Conservation (phyloP, 2,329 filamentous ascomycete genomes). For the Pestalotiopsis sp. region DNA sequence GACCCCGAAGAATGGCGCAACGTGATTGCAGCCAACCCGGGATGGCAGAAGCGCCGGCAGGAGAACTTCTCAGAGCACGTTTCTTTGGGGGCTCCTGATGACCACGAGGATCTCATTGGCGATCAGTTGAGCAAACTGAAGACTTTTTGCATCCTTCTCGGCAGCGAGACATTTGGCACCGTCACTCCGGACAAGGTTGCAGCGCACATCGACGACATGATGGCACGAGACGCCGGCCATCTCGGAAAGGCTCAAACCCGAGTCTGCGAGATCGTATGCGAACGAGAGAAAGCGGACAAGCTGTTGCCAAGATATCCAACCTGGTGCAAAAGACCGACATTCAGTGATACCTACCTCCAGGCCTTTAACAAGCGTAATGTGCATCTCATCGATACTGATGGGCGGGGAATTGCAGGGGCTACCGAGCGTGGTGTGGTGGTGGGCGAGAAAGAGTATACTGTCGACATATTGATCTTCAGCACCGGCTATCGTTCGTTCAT, state of each 20-base stretch:
- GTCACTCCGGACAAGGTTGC: too few species aligned
- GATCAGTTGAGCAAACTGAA: too few species aligned
- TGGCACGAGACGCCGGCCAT: too few species aligned
- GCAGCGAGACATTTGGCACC: too few species aligned
- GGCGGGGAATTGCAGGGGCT: slow-evolving; percentile 49
- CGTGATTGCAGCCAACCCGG: neutral
- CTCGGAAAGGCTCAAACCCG: slow-evolving; percentile 17
- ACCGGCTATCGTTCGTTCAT: slow-evolving; percentile 39
- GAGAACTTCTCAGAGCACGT: slow-evolving; percentile 20
- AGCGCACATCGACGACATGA: too few species aligned
- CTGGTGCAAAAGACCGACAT: slow-evolving; percentile 67
- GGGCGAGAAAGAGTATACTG: slow-evolving; percentile 46
- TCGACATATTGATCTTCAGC: slow-evolving; percentile 38
- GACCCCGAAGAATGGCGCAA: slow-evolving; percentile 1
- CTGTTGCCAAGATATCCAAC: slow-evolving; percentile 59
- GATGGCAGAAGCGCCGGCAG: neutral
- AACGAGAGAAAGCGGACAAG: neutral
- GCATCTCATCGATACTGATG: slow-evolving; percentile 62
- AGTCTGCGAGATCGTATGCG: neutral
- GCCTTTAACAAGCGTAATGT: slow-evolving; percentile 63
- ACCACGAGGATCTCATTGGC: too few species aligned
- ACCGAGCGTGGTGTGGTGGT: slow-evolving; percentile 50
- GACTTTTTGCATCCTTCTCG: too few species aligned
- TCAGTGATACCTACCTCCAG: slow-evolving; percentile 61
- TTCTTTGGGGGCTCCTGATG: slow-evolving; percentile 20